These are phyloP conservation scores for Smittium culicis DNA, from an alignment of 371 early-diverging fungal genomes.

Conservation along the genomic window DNA sequence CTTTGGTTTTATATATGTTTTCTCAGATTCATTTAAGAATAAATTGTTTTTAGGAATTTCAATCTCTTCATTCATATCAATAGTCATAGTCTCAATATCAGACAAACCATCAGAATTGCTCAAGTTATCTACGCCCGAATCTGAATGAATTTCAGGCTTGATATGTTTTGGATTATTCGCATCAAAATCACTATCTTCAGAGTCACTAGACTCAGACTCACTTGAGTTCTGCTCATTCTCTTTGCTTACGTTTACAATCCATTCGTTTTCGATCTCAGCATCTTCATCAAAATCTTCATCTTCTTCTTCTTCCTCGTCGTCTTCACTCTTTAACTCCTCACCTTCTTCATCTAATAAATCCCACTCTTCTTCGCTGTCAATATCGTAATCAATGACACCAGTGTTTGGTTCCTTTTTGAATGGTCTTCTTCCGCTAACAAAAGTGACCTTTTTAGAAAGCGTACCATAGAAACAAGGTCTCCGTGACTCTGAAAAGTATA, in stretches of 20 bases:
- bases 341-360: conserved; percentile 6
- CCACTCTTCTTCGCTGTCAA: conserved; percentile 10
- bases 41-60: background rate
- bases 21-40: no score
- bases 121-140: conserved; percentile 1
- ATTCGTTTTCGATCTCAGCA: conserved; percentile 1
- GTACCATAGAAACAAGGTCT: conserved; percentile 2
- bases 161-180: conserved; percentile 2
- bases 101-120: background rate
- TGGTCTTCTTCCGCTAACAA: conserved; percentile 6
- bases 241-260: conserved; percentile 1
- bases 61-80: conserved; percentile 7
- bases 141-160: background rate
- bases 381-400: conserved; percentile 3
- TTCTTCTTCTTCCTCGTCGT: conserved; percentile 2
- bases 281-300: background rate
- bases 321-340: conserved; percentile 4
- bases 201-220: background rate
- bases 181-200: conserved; percentile 9
- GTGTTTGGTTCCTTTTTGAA: background rate
- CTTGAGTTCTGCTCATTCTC: background rate
- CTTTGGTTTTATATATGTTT: background rate
- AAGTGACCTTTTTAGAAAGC: background rate
- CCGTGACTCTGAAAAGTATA: background rate
- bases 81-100: background rate